A percentile compares a stretch with the other conserved stretches of the same genome.
Conservation (phyloP, 1,284 basidiomycete genomes). For the Apiotrichum gracile region DNA sequence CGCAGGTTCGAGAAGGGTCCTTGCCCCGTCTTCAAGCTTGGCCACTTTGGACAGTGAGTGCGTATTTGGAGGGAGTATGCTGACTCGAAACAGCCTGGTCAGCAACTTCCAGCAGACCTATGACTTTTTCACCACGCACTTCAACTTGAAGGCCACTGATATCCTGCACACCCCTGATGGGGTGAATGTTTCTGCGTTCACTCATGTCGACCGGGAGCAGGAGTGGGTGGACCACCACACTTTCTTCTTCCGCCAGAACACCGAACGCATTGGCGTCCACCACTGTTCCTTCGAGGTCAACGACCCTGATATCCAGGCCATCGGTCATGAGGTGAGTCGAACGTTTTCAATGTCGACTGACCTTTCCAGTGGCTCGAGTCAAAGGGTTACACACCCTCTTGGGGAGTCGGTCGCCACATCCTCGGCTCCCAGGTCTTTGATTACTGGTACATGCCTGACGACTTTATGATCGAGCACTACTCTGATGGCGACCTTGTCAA, state of each 20-base stretch:
- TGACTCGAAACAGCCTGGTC: conserved; percentile 4
- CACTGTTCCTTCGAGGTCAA: conserved; percentile 24
- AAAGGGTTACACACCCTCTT: conserved; percentile 20
- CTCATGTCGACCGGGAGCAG: conserved; percentile 22
- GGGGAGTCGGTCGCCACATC: conserved; percentile 26
- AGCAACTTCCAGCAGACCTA: conserved; percentile 15
- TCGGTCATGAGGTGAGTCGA: conserved; percentile 19
- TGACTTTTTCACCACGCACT: conserved; percentile 20
- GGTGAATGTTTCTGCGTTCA: conserved; percentile 15
- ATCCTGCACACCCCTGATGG: conserved; percentile 16
- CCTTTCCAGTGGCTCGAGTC: conserved; percentile 15
- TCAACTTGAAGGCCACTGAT: conserved; percentile 25
- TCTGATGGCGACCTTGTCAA: conserved; percentile 24
- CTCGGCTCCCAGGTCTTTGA: conserved; percentile 28
- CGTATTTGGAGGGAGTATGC: background rate
- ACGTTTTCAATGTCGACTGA: too few relatives aligned
- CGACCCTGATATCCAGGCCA: conserved; percentile 20
- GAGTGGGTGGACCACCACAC: conserved; percentile 27
- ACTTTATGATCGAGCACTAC: conserved; percentile 26
- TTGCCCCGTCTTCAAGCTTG: conserved; percentile 20
- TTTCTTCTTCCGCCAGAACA: conserved; percentile 19
- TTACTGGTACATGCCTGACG: conserved; percentile 23
- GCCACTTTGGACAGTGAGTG: conserved; percentile 22
- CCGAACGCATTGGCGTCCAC: conserved; percentile 9
- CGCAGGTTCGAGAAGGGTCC: conserved; percentile 16